These are phyloP conservation scores for Lactifluus volemus DNA, from an alignment of 768 basidiomycete species.

Conservation along the genomic window DNA sequence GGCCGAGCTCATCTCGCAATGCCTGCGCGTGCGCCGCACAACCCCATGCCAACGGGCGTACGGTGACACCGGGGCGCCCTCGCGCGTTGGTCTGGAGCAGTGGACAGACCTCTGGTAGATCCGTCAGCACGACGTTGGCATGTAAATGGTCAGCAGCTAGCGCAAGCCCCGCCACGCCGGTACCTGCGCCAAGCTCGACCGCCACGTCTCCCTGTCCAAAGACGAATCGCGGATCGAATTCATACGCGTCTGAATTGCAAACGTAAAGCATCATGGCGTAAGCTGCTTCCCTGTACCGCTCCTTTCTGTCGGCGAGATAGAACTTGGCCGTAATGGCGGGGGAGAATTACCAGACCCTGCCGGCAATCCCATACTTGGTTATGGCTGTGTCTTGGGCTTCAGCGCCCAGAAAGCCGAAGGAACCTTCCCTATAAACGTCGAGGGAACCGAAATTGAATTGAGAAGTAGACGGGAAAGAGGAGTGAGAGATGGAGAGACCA, in stretches of 20 bases:
- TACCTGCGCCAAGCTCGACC: conserved; percentile 77
- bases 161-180: conserved; percentile 48
- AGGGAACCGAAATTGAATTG: not conserved
- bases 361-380: conserved; percentile 69
- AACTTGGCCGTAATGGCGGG: conserved; percentile 25
- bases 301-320: conserved; percentile 29
- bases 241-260: conserved; percentile 26
- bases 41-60: conserved; percentile 70
- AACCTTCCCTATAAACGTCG: not conserved
- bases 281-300: conserved; percentile 58
- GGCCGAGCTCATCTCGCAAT: conserved; percentile 34
- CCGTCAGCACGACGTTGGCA: conserved; percentile 47
- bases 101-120: conserved; percentile 65
- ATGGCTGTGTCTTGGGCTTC: conserved; percentile 51
- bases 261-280: conserved; percentile 53
- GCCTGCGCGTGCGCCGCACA: conserved; percentile 33
- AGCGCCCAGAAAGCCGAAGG: conserved; percentile 23
- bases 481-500: conserved; percentile 14
- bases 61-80: conserved; percentile 26
- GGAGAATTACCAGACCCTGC: conserved; percentile 60
- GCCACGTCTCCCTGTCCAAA: conserved; percentile 34
- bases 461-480: not conserved
- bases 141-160: conserved; percentile 20
- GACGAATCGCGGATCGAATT: conserved; percentile 47
- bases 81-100: conserved; percentile 36